A percentile compares a stretch with the other conserved stretches of the same genome.
Conservation (phyloP, 163 green algal species). For the Trebouxia gelatinosa region DNA sequence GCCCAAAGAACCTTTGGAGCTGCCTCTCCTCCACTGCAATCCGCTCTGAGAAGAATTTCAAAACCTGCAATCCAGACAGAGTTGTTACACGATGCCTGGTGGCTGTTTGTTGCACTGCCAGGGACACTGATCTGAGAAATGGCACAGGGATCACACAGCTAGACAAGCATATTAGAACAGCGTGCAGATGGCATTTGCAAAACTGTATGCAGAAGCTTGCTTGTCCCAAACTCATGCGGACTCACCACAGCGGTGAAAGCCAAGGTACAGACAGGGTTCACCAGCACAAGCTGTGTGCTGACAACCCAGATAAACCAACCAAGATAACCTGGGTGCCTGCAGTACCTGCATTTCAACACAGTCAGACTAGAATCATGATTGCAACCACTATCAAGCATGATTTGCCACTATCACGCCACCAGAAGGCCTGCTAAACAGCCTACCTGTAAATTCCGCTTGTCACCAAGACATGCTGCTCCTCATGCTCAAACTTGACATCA, state of each 20-base stretch:
- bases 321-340: constrained; percentile 83
- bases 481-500: constrained; percentile 43
- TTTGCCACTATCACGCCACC: too few species aligned
- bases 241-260: constrained; percentile 55
- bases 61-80: constrained; percentile 37
- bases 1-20: constrained; percentile 64
- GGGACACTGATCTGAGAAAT: background rate
- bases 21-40: constrained; percentile 68
- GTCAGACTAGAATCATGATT: too few species aligned
- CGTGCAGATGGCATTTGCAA: background rate
- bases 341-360: constrained; percentile 44
- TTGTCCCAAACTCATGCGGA: background rate
- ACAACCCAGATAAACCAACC: constrained; percentile 80
- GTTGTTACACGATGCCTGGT: background rate
- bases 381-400: too few species aligned
- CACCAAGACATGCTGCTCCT: constrained; percentile 55
- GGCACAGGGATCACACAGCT: background rate
- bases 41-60: constrained; percentile 66
- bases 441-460: constrained; percentile 70
- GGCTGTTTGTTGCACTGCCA: background rate
- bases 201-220: background rate
- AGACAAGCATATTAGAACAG: background rate
- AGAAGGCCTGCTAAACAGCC: background rate
- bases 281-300: constrained; percentile 76
- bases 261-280: constrained; percentile 64